Evolutionary conservation across 176 grass and related monocot species (phyloP).

Genomic region (Chrysopogon serrulatus): DNA sequence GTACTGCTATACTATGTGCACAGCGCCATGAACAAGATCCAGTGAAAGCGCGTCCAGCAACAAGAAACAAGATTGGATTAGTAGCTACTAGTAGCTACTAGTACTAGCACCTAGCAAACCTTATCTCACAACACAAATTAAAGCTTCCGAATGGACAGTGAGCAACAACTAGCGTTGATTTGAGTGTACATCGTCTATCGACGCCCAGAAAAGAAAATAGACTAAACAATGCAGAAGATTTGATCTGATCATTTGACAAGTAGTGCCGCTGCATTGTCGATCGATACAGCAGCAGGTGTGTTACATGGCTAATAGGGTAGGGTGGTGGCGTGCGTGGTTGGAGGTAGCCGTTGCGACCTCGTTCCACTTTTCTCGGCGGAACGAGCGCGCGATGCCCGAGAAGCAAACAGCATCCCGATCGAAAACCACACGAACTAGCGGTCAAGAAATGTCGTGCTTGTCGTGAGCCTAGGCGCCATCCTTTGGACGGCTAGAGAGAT

Average conservation of each 20-base stretch:
- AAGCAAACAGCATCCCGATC: neutral
- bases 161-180: conserved; percentile 18
- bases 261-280: too few relatives aligned
- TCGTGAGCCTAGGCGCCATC: conserved; percentile 30
- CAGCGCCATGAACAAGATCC: neutral
- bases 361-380: conserved; percentile 36
- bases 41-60: conserved; percentile 1
- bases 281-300: neutral
- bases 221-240: neutral
- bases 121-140: too few relatives aligned
- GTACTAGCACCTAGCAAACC: neutral
- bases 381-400: conserved; percentile 21
- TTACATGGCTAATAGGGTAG: neutral
- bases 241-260: conserved; percentile 4
- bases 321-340: neutral
- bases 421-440: conserved; percentile 22
- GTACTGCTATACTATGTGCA: too few relatives aligned
- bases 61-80: conserved; percentile 7
- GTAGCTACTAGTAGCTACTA: neutral
- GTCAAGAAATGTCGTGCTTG: conserved; percentile 4
- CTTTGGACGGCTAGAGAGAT: neutral
- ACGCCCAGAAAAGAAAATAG: neutral
- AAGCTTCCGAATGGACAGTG: neutral
- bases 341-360: conserved; percentile 46
- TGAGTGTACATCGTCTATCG: neutral